Conservation (phyloP, 2,329 filamentous ascomycete species). For the Fusarium azukiicola region DNA sequence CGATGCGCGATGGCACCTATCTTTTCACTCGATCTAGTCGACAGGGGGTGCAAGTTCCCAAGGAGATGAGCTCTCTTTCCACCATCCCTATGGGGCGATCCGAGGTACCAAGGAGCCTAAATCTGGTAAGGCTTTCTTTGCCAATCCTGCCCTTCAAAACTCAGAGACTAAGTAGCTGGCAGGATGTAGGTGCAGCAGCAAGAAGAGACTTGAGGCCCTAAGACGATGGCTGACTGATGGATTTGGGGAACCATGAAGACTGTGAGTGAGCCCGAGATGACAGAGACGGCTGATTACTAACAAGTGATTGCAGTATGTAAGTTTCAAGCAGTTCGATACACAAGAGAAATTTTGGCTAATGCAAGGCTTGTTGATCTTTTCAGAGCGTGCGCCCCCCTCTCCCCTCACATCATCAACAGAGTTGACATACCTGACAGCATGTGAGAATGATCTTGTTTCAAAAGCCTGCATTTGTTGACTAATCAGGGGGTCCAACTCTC, state of each 20-base stretch:
- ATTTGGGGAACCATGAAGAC: conserved; percentile 7
- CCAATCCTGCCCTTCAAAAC: too few relatives aligned
- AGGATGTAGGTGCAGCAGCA: conserved; percentile 22
- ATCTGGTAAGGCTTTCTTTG: conserved; percentile 17
- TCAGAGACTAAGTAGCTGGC: neutral
- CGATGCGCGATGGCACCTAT: conserved; percentile 15
- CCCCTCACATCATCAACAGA: neutral
- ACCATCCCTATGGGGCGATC: neutral
- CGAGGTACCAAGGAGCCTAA: conserved; percentile 7
- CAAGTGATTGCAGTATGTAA: conserved; percentile 17
- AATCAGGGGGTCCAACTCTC: neutral
- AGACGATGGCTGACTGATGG: conserved; percentile 21
- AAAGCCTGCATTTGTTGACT: neutral
- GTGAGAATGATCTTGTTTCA: neutral
- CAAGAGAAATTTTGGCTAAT: neutral
- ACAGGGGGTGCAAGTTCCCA: neutral
- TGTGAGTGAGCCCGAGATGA: neutral
- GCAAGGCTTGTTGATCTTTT: neutral
- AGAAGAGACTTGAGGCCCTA: neutral
- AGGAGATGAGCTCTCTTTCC: conserved; percentile 8
- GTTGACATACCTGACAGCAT: neutral
- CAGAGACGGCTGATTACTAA: neutral
- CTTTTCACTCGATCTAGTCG: conserved; percentile 26
- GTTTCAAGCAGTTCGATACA: neutral
- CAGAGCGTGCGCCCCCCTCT: neutral